Percentiles rank a stretch among this genome's conserved stretches.
Conservation (phyloP, 2,329 filamentous ascomycete genomes). For the Coniochaeta hoffmannii region DNA sequence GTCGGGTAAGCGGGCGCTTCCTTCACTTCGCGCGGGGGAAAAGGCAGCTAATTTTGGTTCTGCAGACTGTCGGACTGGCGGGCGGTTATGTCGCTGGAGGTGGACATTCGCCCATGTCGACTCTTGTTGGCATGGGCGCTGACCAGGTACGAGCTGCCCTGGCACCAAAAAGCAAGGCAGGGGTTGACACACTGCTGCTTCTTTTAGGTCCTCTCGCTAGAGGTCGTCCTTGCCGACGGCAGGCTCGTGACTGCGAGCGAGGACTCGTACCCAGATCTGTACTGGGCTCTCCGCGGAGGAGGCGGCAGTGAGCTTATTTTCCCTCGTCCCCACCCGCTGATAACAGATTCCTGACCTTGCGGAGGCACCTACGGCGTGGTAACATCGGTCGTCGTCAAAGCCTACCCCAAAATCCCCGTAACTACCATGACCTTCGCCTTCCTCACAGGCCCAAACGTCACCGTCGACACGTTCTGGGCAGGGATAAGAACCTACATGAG, state of each 20-base stretch:
- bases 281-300: constrained; percentile 38
- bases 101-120: constrained; percentile 44
- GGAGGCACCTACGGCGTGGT: constrained; percentile 29
- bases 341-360: neutral
- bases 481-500: constrained; percentile 15
- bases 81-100: constrained; percentile 41
- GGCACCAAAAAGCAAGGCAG: neutral
- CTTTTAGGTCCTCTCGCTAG: constrained; percentile 28
- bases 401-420: constrained; percentile 15
- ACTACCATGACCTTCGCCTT: constrained; percentile 17
- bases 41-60: neutral
- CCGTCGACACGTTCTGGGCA: constrained; percentile 29
- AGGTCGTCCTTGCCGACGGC: constrained; percentile 37
- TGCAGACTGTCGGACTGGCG: constrained; percentile 37
- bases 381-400: constrained; percentile 17
- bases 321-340: neutral
- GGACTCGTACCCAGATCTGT: constrained; percentile 33
- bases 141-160: constrained; percentile 23
- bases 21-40: neutral
- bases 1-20: constrained; percentile 18
- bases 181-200: neutral
- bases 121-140: constrained; percentile 38
- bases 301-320: constrained; percentile 17
- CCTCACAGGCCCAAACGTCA: constrained; percentile 36
- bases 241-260: constrained; percentile 29